Base-by-base conservation (phyloP, 352 stramenopile species). In the Globisporangium sylvaticum region DNA sequence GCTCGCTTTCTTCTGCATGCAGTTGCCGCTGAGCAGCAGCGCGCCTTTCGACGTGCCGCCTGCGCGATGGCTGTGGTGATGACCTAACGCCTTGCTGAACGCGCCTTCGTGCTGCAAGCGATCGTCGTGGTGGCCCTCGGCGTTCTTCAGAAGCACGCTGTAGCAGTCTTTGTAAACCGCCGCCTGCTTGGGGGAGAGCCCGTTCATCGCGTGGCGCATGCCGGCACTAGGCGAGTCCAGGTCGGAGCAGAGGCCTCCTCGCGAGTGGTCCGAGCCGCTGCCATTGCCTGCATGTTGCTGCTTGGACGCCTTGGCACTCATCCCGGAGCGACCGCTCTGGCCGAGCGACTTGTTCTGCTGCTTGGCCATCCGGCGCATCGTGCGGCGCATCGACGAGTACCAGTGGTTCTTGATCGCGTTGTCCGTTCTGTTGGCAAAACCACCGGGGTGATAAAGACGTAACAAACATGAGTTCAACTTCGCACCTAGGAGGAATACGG, bases 331-430 rank as follows among this genome's bases (percentile, higher is more conserved):
- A 8, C 60, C 56, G 15, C 59, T 65, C 32, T 85, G 76, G 0
- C 75, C 75, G 22, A 90, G 31, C 9, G 83, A 78, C 55, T 94
- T 94, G 70, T 87, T 91, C 65, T 92, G 84, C 68, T 94, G 87
- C 69, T 94, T 96, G 44, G 88, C 88, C 72, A 96, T 92, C 20
- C 88, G 84, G 3, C 87, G 84, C 87, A 97, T 96, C 31, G 90
- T 97, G 14, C 89, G 78, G 53, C 90, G 80, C 90, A 97, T 97
- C 12, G 89, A 96, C 71, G 87, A 96, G 66, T 97, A 96, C 88
- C 88, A 96, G 68, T 96, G 88, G 67, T 96, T 96, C 74, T 95
- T 95, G 66, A 95, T 95, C 52, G 86, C 88, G 66, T 95, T 95
- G 68, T 95, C 88, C 62, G 86, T 95, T 58, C 88, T 91, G 46